Conservation (phyloP, 177 flowering plant genomes). For the Tripterygium wilfordii region DNA sequence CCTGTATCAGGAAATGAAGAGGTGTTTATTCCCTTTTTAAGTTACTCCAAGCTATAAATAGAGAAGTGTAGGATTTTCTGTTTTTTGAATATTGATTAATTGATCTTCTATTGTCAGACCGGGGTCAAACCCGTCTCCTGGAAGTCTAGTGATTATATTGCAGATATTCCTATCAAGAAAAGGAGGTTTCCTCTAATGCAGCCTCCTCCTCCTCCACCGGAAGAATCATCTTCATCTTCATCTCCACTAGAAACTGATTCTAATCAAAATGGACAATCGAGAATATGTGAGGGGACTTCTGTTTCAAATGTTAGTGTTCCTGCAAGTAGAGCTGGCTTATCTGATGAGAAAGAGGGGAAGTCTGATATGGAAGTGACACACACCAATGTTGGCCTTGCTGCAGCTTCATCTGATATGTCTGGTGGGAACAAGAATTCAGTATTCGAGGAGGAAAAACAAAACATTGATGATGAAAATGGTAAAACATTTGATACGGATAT, state of each 20-base stretch:
- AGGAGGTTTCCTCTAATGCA: conserved; percentile 37
- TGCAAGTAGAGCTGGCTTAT: neutral
- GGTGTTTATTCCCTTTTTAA: conserved; percentile 24
- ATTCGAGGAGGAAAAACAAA: neutral
- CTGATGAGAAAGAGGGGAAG: no score
- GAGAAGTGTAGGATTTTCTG: conserved; percentile 4
- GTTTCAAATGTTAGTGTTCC: no score
- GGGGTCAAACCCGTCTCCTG: conserved; percentile 23
- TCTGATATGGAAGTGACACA: no score
- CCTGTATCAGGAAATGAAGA: conserved; percentile 30
- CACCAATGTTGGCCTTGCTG: no score
- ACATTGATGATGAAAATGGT: neutral
- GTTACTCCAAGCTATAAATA: conserved; percentile 6
- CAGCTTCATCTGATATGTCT: no score
- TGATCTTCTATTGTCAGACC: conserved; percentile 31
- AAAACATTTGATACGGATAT: neutral
- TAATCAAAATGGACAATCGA: conserved; percentile 22
- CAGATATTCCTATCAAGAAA: conserved; percentile 63
- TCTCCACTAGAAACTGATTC: conserved; percentile 9
- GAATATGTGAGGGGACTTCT: no score
- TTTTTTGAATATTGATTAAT: conserved; percentile 19
- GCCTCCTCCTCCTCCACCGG: conserved; percentile 30
- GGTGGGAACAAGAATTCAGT: neutral
- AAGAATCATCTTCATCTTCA: conserved; percentile 16
- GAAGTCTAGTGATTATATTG: conserved; percentile 34